These are phyloP conservation scores for Sporisorium reilianum DNA, from an alignment of 1,284 basidiomycete species.

Conservation along the genomic window DNA sequence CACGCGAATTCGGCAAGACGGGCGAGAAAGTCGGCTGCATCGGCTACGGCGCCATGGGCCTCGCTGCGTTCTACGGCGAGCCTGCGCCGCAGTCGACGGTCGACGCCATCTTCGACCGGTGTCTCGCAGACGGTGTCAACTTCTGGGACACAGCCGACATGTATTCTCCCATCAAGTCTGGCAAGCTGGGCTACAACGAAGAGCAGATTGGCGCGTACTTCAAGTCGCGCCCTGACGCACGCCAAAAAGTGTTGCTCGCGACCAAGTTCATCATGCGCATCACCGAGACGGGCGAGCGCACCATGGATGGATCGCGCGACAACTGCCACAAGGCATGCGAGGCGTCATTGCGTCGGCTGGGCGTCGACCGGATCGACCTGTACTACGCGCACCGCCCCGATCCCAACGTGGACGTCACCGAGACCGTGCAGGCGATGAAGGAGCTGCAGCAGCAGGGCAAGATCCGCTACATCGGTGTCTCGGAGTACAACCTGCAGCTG, in stretches of 20 bases:
- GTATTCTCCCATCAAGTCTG: constrained; percentile 36
- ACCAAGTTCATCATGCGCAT: constrained; percentile 69
- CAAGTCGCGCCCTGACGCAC: constrained; percentile 52
- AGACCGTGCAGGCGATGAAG: constrained; percentile 83
- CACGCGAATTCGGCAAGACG: constrained; percentile 45
- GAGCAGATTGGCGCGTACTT: constrained; percentile 69
- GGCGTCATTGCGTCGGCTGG: constrained; percentile 66
- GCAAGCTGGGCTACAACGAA: constrained; percentile 69
- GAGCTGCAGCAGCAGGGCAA: constrained; percentile 78
- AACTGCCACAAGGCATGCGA: constrained; percentile 69
- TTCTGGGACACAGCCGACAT: constrained; percentile 57
- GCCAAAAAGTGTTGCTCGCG: constrained; percentile 70
- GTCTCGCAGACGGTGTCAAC: constrained; percentile 42
- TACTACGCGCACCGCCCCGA: constrained; percentile 70
- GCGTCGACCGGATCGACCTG: constrained; percentile 69
- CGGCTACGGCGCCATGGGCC: constrained; percentile 55
- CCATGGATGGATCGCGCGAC: constrained; percentile 45
- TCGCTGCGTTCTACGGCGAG: constrained; percentile 53
- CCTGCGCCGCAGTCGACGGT: constrained; percentile 27
- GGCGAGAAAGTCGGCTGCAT: constrained; percentile 40
- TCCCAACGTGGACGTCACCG: constrained; percentile 75
- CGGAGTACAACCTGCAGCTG: constrained; percentile 63
- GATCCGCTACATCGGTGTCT: constrained; percentile 80
- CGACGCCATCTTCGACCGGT: constrained; percentile 32
- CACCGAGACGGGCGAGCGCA: constrained; percentile 25